Percentiles rank a stretch among this genome's conserved stretches.
Conservation (phyloP, 2,329 filamentous ascomycete genomes). For the Sphaerulina populicola region DNA sequence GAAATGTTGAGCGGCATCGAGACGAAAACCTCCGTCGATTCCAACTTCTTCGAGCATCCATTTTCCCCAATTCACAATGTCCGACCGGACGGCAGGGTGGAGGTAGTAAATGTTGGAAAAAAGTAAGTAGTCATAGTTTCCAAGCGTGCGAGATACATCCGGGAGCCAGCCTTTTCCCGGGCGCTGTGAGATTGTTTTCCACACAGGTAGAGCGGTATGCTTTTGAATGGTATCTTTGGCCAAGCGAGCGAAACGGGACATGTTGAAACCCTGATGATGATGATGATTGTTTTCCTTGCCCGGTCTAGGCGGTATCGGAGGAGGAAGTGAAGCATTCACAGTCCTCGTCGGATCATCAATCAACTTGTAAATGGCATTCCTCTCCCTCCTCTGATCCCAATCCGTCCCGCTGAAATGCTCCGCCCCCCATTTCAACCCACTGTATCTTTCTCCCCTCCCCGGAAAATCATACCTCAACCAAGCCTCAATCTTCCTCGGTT, state of each 20-base stretch:
- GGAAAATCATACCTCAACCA: constrained; percentile 62
- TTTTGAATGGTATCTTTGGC: constrained; percentile 17
- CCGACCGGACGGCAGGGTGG: constrained; percentile 54
- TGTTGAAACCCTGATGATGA: constrained; percentile 16
- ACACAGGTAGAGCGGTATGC: not conserved
- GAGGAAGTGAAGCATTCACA: constrained; percentile 14
- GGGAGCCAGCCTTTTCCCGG: constrained; percentile 55
- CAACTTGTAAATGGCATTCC: constrained; percentile 58
- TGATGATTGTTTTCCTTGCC: constrained; percentile 1
- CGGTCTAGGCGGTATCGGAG: constrained; percentile 7
- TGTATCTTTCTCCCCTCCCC: constrained; percentile 49
- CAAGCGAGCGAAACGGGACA: constrained; percentile 18
- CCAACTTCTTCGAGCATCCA: constrained; percentile 58
- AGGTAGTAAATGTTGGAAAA: constrained; percentile 62
- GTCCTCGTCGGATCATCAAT: constrained; percentile 36
- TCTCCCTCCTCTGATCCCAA: constrained; percentile 50
- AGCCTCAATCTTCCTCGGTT: constrained; percentile 55
- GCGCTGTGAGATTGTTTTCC: constrained; percentile 10
- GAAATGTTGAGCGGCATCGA: constrained; percentile 68
- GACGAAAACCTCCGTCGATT: constrained; percentile 53
- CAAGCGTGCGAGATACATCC: constrained; percentile 54
- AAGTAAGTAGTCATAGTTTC: constrained; percentile 63
- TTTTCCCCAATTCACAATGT: constrained; percentile 58
- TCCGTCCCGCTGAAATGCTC: constrained; percentile 62
- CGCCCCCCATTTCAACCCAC: constrained; percentile 55